Conservation (phyloP, 805 yeast genomes). For the Ogataea neopini region DNA sequence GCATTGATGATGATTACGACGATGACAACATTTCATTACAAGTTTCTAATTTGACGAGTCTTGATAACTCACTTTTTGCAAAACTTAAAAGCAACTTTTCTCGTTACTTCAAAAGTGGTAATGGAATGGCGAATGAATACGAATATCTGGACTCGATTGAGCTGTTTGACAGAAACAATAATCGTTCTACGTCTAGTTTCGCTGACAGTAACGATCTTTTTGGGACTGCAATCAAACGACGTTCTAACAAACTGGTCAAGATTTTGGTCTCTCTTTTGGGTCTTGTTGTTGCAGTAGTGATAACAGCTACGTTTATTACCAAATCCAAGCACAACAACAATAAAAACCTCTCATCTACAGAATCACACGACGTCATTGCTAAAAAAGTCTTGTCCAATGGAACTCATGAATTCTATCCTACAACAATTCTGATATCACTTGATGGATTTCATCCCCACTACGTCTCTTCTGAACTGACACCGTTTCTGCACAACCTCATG, state of each 20-base stretch:
- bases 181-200: slow-evolving; percentile 25
- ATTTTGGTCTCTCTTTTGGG: background rate
- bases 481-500: slow-evolving; percentile 62
- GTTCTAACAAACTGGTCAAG: background rate
- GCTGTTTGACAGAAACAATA: slow-evolving; percentile 26
- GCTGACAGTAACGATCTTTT: slow-evolving; percentile 21
- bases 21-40: slow-evolving; percentile 19
- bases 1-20: slow-evolving; percentile 26
- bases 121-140: slow-evolving; percentile 17
- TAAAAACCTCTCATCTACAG: background rate
- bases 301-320: background rate
- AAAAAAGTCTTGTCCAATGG: slow-evolving; percentile 50
- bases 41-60: slow-evolving; percentile 9
- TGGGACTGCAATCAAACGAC: background rate
- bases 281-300: background rate
- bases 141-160: slow-evolving; percentile 30
- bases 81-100: slow-evolving; percentile 11
- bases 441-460: slow-evolving; percentile 95
- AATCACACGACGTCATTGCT: background rate
- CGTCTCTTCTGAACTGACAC: slow-evolving; percentile 65
- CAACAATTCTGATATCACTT: slow-evolving; percentile 76
- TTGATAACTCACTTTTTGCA: slow-evolving; percentile 5
- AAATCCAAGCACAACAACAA: background rate
- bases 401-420: slow-evolving; percentile 69
- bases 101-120: slow-evolving; percentile 6